Percentiles rank a stretch among this genome's conserved stretches.
These are phyloP conservation scores for Ballota nigra DNA, from an alignment of 257 asterid genomes.

Conservation along the genomic window DNA sequence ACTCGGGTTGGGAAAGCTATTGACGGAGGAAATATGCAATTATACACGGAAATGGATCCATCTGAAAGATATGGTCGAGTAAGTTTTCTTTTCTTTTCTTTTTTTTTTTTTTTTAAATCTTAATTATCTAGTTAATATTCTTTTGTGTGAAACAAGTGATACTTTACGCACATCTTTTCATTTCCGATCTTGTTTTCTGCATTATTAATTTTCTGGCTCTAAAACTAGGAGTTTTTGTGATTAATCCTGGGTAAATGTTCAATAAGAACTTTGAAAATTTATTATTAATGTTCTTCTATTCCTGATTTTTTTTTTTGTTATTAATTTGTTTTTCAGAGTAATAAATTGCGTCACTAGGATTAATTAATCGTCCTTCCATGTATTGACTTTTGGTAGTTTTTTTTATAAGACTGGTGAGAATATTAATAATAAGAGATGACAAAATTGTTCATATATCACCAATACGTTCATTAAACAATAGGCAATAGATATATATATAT, in stretches of 20 bases:
- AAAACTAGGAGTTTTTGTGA: neutral
- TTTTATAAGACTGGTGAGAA: neutral
- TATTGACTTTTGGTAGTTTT: constrained; percentile 14
- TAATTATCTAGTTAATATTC: neutral
- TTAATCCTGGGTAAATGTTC: neutral
- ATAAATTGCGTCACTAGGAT: neutral
- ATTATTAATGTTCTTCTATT: neutral
- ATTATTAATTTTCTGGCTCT: neutral
- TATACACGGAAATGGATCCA: constrained; percentile 73
- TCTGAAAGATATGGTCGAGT: constrained; percentile 79
- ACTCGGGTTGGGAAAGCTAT: constrained; percentile 25
- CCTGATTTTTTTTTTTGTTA: neutral
- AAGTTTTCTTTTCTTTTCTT: constrained; percentile 28
- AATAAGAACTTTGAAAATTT: neutral
- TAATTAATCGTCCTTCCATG: neutral
- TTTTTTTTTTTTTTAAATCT: too few relatives aligned
- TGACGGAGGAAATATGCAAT: constrained; percentile 38
- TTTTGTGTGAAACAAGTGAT: too few relatives aligned
- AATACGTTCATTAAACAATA: neutral
- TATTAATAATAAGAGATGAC: neutral
- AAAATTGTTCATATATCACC: neutral
- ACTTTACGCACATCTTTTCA: neutral
- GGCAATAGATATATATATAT: too few relatives aligned
- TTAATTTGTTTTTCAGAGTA: neutral
- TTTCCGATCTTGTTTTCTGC: too few relatives aligned